These are phyloP conservation scores for Eragrostis curvula DNA, from an alignment of 176 grass and related monocot genomes.

Conservation along the genomic window DNA sequence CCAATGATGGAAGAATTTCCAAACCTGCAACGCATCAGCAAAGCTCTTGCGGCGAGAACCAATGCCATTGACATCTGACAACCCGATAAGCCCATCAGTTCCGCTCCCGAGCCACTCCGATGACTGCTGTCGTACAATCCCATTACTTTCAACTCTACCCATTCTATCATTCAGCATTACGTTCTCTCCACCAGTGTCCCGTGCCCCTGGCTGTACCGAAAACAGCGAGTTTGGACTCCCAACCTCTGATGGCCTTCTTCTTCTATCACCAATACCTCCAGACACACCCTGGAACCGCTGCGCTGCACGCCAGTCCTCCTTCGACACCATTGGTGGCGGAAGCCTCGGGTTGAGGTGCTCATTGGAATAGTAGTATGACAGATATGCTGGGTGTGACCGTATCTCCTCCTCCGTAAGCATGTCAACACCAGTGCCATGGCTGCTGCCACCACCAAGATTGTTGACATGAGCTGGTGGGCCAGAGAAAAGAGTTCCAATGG, in stretches of 20 bases:
- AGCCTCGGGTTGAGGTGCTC: constrained; percentile 91
- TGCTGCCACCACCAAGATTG: not conserved
- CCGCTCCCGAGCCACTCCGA: constrained; percentile 54
- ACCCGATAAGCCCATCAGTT: constrained; percentile 58
- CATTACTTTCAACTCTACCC: constrained; percentile 38
- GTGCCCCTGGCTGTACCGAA: constrained; percentile 56
- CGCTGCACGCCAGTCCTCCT: constrained; percentile 82
- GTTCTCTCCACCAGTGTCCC: constrained; percentile 24
- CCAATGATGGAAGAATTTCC: not conserved
- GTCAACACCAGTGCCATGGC: not conserved
- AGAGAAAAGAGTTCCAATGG: constrained; percentile 51
- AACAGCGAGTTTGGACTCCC: constrained; percentile 64
- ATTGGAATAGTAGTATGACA: constrained; percentile 87
- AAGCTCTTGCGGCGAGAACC: constrained; percentile 72
- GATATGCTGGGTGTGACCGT: constrained; percentile 72
- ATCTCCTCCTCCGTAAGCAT: constrained; percentile 74
- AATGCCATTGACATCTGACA: constrained; percentile 54
- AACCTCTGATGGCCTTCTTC: constrained; percentile 45
- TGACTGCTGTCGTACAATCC: constrained; percentile 40
- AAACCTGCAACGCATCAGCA: constrained; percentile 91
- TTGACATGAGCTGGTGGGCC: not conserved
- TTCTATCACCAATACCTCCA: constrained; percentile 72
- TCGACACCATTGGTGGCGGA: constrained; percentile 73
- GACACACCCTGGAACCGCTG: constrained; percentile 65
- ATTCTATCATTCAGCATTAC: constrained; percentile 37